These are phyloP conservation scores for Ceratonia siliqua DNA, from an alignment of 306 rosid species.

Conservation along the genomic window DNA sequence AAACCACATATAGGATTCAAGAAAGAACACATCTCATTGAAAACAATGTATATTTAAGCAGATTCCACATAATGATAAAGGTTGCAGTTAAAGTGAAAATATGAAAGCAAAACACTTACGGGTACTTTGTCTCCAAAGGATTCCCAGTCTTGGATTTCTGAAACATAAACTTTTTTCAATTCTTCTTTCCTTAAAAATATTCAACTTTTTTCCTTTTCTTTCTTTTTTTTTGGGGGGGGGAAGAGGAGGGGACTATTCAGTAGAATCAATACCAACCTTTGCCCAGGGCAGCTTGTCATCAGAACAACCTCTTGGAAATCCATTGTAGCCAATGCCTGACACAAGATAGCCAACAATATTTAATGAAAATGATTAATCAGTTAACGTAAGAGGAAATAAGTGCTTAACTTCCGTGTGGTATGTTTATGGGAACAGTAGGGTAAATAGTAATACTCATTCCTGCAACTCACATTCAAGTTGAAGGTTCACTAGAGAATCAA, in stretches of 20 bases:
- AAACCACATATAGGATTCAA: neutral
- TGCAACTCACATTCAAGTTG: neutral
- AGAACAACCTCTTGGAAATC: conserved; percentile 95
- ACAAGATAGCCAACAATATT: conserved; percentile 8
- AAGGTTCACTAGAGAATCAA: neutral
- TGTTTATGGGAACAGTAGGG: neutral
- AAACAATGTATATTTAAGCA: neutral
- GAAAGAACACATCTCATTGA: neutral
- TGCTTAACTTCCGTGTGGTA: neutral
- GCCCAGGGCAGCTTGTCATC: conserved; percentile 98
- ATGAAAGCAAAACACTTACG: conserved; percentile 57
- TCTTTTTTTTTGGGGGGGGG: neutral
- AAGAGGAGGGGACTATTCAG: no score
- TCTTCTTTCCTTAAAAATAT: neutral
- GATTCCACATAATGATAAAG: neutral
- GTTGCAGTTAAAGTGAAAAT: conserved; percentile 8
- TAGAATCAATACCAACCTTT: conserved; percentile 57
- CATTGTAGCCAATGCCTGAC: conserved; percentile 92
- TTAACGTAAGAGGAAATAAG: neutral
- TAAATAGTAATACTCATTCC: neutral
- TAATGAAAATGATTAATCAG: neutral
- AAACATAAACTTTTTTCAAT: conserved; percentile 26
- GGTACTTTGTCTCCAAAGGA: conserved; percentile 92
- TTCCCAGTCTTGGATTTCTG: conserved; percentile 82
- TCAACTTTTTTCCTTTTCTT: neutral